Base-by-base conservation (phyloP, 768 basidiomycete genomes). In the Lactarius tabidus region DNA sequence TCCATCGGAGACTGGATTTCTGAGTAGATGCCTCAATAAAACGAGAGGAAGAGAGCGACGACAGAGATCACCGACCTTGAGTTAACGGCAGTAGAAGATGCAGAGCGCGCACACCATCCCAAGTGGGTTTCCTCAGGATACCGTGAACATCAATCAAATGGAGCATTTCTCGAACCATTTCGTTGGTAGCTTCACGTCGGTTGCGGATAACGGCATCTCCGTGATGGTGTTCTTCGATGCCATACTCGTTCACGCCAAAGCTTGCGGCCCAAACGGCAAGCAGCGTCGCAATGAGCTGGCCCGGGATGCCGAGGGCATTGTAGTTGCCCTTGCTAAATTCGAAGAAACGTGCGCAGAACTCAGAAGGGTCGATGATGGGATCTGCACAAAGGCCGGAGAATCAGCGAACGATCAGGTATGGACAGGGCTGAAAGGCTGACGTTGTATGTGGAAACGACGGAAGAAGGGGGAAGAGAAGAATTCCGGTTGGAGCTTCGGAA, bases 401-500 rank as follows among this genome's bases (percentile, higher is more conserved):
- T 58, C 59, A 59, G 45, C 10, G 28, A 55, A 67, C 23, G 39
- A 43, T 12, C 45, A 36, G 26, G 57, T 23, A 52, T 39, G 41
- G 33, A 45, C 36, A 36, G 23, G 18, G 58, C 39, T 60, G 64
- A 59, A 65, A 35, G 59, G 64, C 65, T 60, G 43, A 95, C 95
- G 86, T 75, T 98, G 95, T 35, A 93, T 78, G 66, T 86, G 84
- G 71, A 97, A 92, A 77, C 89, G 85, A 36, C 81, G 79, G 81
- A 92, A 97, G 77, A 96, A 98, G 0, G 87, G 80, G 9, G 93
- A 94, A 36, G 79, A 78, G 74, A 97, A 93, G 74, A 98, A 96
- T 59, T 90, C 85, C 8, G 81, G 79, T 55, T 85, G 84, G 57
- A 96, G 83, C 33, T 81, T 82, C 2, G 94, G 91, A 52, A 93